Conservation (phyloP, 768 basidiomycete species). For the Hericium coralloides region DNA sequence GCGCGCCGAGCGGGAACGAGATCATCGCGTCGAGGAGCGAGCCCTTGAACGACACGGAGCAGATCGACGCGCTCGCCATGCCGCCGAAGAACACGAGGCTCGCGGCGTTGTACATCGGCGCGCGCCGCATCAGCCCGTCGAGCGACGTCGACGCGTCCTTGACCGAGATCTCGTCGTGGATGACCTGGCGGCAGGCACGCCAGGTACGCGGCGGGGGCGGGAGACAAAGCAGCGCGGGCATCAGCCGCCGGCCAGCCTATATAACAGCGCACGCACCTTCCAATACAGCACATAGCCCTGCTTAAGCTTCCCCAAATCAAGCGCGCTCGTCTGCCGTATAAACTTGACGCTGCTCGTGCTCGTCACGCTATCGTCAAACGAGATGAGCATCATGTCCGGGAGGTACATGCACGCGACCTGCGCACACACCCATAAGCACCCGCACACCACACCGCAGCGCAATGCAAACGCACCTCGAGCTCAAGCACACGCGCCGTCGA, state of each 20-base stretch:
- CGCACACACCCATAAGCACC: too few species aligned
- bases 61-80: constrained; percentile 68
- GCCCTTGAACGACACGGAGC: constrained; percentile 62
- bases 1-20: constrained; percentile 65
- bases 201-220: too few species aligned
- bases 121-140: constrained; percentile 64
- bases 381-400: constrained; percentile 68
- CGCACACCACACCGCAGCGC: too few species aligned
- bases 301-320: constrained; percentile 72
- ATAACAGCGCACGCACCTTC: constrained; percentile 35
- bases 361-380: constrained; percentile 73
- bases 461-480: constrained; percentile 43
- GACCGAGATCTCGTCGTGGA: constrained; percentile 74
- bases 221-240: background rate
- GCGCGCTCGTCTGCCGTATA: constrained; percentile 58
- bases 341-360: constrained; percentile 78
- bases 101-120: constrained; percentile 51
- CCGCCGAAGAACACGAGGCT: constrained; percentile 65
- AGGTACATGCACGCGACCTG: constrained; percentile 57
- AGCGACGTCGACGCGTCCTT: constrained; percentile 61
- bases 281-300: constrained; percentile 68
- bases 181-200: constrained; percentile 38
- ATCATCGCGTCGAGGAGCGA: constrained; percentile 71
- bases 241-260: background rate
- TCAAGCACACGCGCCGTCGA: constrained; percentile 75